Conservation (phyloP, 495 filamentous ascomycete genomes). For the Aspergillus kassunensis region DNA sequence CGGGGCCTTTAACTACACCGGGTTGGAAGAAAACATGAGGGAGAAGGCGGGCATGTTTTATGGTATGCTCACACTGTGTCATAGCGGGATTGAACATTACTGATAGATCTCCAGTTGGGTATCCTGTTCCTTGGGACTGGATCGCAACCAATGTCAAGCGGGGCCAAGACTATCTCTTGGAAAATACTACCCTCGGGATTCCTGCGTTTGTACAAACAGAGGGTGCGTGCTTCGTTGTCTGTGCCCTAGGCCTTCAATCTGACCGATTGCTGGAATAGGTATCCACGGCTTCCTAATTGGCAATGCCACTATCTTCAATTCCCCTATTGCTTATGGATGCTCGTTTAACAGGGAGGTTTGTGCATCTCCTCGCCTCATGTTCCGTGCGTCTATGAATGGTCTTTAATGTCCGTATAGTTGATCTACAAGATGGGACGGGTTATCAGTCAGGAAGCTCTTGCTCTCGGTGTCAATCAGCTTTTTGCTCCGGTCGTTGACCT, state of each 20-base stretch:
- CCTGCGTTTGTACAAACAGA: slow-evolving; percentile 68
- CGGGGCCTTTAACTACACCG: slow-evolving; percentile 58
- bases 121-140: slow-evolving; percentile 58
- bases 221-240: slow-evolving; percentile 25
- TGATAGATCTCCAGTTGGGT: slow-evolving; percentile 47
- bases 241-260: neutral
- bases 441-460: slow-evolving; percentile 57
- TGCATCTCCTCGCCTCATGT: neutral
- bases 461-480: slow-evolving; percentile 64
- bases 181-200: slow-evolving; percentile 63
- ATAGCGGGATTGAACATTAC: neutral
- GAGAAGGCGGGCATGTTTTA: slow-evolving; percentile 63
- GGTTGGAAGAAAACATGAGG: slow-evolving; percentile 60
- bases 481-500: slow-evolving; percentile 66
- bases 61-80: slow-evolving; percentile 21
- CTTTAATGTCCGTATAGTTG: slow-evolving; percentile 23
- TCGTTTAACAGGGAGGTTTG: slow-evolving; percentile 54
- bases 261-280: slow-evolving; percentile 18
- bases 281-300: slow-evolving; percentile 67
- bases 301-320: slow-evolving; percentile 74
- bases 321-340: slow-evolving; percentile 64
- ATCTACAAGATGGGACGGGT: slow-evolving; percentile 57
- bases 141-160: slow-evolving; percentile 55
- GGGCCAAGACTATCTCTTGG: slow-evolving; percentile 60
- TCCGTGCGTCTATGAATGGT: neutral